Base-by-base conservation (phyloP, 352 stramenopile genomes). In the Phytophthora ramorum region DNA sequence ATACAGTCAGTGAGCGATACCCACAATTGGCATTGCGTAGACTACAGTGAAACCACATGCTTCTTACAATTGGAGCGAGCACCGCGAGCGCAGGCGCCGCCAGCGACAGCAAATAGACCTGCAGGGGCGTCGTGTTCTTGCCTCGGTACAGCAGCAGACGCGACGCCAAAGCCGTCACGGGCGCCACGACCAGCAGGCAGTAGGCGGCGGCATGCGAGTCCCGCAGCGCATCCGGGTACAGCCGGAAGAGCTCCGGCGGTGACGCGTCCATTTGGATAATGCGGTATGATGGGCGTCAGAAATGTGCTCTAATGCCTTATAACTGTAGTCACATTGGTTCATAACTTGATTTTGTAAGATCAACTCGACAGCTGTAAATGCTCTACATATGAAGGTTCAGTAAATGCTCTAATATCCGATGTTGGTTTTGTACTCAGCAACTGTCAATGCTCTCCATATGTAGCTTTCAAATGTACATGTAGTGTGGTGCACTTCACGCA, bases 151-250 rank as follows among this genome's bases (percentile, higher is more conserved):
- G 46, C 37, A 89, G 58, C 50, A 77, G 60, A 26, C 56, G 58
- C 0, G 74, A 78, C 16, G 66, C 72, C 0, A 91, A 57, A 10
- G 66, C 49, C 13, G 56, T 75, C 20, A 83, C 13, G 4, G 80
- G 80, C 6, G 70, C 70, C 43, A 90, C 72, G 0, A 90, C 65
- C 22, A 87, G 53, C 32, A 91, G 68, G 41, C 69, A 50, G 32
- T 86, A 89, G 7, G 61, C 71, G 5, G 80, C 78, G 13, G 71
- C 41, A 38, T 75, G 57, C 35, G 75, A 76, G 64, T 89, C 78
- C 16, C 78, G 66, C 17, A 80, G 45, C 30, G 83, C 81, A 50
- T 86, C 78, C 14, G 75, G 75, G 56, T 73, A 79, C 50, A 87
- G 65, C 41, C 50, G 63, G 58, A 79, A 82, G 58, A 86, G 73